Evolutionary conservation across 192 early-diverging fungal species (phyloP), one percentile per base, ranked within the genome.

Genomic region (Linnemannia hyalina): DNA sequence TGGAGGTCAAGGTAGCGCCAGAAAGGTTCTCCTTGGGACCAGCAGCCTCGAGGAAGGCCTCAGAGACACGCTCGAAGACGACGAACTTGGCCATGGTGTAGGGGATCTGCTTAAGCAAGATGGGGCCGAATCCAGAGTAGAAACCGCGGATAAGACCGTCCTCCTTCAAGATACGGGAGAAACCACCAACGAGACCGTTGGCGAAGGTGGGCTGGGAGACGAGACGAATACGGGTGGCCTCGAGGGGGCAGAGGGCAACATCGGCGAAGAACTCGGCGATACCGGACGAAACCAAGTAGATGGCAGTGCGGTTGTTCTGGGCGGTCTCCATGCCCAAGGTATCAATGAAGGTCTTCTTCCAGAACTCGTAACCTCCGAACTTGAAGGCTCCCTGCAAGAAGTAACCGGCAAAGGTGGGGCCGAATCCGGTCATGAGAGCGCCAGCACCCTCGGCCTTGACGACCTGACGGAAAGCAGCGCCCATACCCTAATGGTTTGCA

Each of bases 1-100:
- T 89, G 70, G 75, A 36, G 82, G 93, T 90, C 74, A 93, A 90
- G 76, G 85, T 88, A 70, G 79, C 77, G 44, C 74, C 68, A 70
- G 91, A 83, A 52, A 92, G 82, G 74, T 90, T 78, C 70, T 91
- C 90, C 78, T 92, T 90, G 81, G 92, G 89, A 63, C 84, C 92
- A 68, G 74, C 78, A 52, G 68, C 40, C 20, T 36, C 85, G 70
- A 86, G 89, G 92, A 90, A 94, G 88, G 72, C 78, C 77, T 88
- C 91, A 40, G 89, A 89, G 82, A 91, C 88, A 80, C 82, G 87
- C 80, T 93, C 94, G 73, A 92, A 93, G 71, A 96, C 93, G 88
- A 92, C 93, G 88, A 96, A 96, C 91, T 96, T 96, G 88, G 95
- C 93, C 93, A 96, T 94, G 78, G 95, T 96, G 91, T 96, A 96